A percentile compares a stretch with the other conserved stretches of the same genome.
These are phyloP conservation scores for Coffea canephora DNA, from an alignment of 257 asterid species.

Conservation along the genomic window DNA sequence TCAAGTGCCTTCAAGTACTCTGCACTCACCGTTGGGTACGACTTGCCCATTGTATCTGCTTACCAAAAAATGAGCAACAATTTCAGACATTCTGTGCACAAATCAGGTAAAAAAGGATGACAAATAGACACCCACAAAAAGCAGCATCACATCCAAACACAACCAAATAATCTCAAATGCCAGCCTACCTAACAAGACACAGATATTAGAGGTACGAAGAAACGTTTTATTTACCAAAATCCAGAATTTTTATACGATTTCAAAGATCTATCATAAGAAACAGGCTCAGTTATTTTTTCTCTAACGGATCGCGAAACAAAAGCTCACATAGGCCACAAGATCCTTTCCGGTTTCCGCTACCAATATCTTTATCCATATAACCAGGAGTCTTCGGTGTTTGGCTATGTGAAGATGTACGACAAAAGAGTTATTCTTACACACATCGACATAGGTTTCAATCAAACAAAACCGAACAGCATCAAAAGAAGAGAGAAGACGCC, in stretches of 20 bases:
- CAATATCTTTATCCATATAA: not conserved
- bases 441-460: not conserved
- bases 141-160: not conserved
- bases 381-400: not conserved
- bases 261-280: no score
- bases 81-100: not conserved
- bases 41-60: conserved; percentile 57
- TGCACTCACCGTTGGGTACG: conserved; percentile 69
- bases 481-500: not conserved
- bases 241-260: not conserved
- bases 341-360: not conserved
- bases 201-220: not conserved
- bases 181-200: not conserved
- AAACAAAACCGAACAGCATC: not conserved
- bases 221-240: not conserved
- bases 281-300: no score
- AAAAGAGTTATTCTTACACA: not conserved
- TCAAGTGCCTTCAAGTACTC: conserved; percentile 77
- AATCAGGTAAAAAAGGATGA: conserved; percentile 3
- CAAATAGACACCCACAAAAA: not conserved
- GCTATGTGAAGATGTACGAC: not conserved
- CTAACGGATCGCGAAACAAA: not conserved
- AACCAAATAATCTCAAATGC: not conserved
- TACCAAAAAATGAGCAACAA: not conserved
- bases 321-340: not conserved